Evolutionary conservation across 352 stramenopile species (phyloP).

Genomic region (Globisporangium viniferum): DNA sequence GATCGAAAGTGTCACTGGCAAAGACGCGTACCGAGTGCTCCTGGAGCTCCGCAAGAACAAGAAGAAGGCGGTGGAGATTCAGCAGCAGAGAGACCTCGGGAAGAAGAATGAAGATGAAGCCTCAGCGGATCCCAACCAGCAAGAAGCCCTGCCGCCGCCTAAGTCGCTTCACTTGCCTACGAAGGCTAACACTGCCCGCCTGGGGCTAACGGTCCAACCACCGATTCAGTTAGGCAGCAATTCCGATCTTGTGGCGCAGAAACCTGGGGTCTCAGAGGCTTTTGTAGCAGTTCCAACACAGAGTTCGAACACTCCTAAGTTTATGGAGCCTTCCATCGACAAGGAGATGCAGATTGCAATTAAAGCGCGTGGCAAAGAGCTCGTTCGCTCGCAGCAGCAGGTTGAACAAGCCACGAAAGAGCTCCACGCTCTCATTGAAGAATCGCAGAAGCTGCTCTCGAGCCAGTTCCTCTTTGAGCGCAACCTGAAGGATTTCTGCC

Average conservation of each 20-base stretch:
- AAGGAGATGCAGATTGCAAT: slow-evolving; percentile 28
- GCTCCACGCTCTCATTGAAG: slow-evolving; percentile 26
- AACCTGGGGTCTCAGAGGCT: not conserved
- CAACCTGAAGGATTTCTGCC: slow-evolving; percentile 39
- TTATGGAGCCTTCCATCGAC: not conserved
- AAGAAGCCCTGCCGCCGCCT: not conserved
- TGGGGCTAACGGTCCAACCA: not conserved
- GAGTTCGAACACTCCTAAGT: not conserved
- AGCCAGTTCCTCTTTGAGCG: slow-evolving; percentile 59
- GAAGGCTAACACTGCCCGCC: not conserved
- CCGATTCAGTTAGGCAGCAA: not conserved
- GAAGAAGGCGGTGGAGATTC: slow-evolving; percentile 1
- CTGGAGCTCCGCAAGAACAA: slow-evolving; percentile 27
- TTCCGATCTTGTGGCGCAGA: not conserved
- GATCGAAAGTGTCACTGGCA: slow-evolving; percentile 14
- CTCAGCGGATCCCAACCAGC: not conserved
- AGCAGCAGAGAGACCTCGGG: not conserved
- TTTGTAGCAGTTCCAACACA: not conserved
- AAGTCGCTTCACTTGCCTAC: not conserved
- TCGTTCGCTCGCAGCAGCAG: slow-evolving; percentile 25
- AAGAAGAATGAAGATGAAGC: not conserved
- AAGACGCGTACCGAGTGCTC: slow-evolving; percentile 45
- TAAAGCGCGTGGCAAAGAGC: slow-evolving; percentile 14
- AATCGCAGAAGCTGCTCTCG: slow-evolving; percentile 38
- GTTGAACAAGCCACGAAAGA: slow-evolving; percentile 17